Evolutionary conservation across 768 basidiomycete genomes (phyloP), one percentile per base, ranked within the genome.

Genomic region (Hysterangium stoloniferum): DNA sequence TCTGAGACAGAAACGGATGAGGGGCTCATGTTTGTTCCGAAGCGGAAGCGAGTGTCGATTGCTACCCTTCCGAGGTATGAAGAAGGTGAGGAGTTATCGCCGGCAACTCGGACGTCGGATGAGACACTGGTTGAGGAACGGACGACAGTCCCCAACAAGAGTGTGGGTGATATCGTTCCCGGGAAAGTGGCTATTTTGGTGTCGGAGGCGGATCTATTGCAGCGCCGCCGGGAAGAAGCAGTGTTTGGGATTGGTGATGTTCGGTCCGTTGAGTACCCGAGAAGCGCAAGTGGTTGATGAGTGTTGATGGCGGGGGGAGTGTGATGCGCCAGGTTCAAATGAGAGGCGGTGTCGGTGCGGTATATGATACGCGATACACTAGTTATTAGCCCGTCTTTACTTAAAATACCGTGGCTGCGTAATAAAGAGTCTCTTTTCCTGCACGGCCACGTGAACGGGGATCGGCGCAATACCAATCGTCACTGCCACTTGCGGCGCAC

Each of bases 21-120:
- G 53, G 72, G 77, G 40, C 80, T 92, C 57, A 84, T 80, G 25
- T 85, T 92, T 62, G 71, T 84, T 29, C 75, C 86, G 17, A 80
- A 76, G 62, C 74, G 72, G 56, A 67, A 69, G 25, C 64, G 64
- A 45, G 51, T 32, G 25, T 48, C 54, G 5, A 54, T 58, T 33
- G 43, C 52, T 22, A 52, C 58, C 3, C 40, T 51, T 44, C 52
- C 43, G 17, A 28, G 38, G 27, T 33, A 17, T 6, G 17, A 36
- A 24, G 34, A 25, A 20, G 36, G 17, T 17, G 17, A 34, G 24
- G 38, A 27, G 52, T 52, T 52, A 35, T 45, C 52, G 41, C 52
- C 54, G 22, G 58, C 60, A 22, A 55, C 58, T 35, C 36, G 45
- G 44, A 57, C 61, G 44, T 58, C 58, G 42, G 57, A 53, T 42